Percentiles rank a stretch among this genome's conserved stretches.
phyloP scores from a whole-genome alignment of 306 rosid genomes.

The Lithocarpus polystachyus region DNA sequence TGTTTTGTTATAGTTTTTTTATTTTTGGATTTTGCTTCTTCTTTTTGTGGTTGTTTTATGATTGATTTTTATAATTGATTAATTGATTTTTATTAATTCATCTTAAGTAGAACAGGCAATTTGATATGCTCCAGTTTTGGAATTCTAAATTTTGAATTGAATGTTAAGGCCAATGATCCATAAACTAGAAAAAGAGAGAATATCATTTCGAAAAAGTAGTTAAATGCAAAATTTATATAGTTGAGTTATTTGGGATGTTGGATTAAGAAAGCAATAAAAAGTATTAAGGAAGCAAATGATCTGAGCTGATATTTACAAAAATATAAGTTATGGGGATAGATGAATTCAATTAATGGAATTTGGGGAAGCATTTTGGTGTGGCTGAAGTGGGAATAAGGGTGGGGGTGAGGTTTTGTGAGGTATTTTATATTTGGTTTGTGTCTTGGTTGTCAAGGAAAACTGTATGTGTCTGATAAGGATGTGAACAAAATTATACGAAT shows the following conservation, averaged over 20 bases:
- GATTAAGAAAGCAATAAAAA: background rate
- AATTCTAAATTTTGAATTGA: background rate
- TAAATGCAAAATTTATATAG: background rate
- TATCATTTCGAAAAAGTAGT: background rate
- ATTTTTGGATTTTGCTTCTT: background rate
- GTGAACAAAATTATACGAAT: background rate
- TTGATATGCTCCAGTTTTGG: background rate
- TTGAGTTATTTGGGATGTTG: background rate
- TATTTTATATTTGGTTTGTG: background rate
- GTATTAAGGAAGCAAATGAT: background rate
- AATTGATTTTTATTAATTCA: no score
- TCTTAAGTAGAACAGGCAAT: background rate
- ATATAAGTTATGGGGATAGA: background rate
- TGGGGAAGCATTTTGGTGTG: background rate
- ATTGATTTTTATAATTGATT: background rate
- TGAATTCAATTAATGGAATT: background rate
- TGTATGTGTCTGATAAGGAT: background rate
- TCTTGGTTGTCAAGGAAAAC: background rate
- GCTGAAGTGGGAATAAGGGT: background rate
- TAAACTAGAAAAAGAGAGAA: background rate
- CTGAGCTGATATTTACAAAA: background rate
- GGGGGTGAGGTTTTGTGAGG: background rate
- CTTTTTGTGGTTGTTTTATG: background rate
- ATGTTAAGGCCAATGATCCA: background rate
- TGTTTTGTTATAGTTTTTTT: background rate